A percentile compares a stretch with the other conserved stretches of the same genome.
Evolutionary conservation across 1,139 yeast genomes (phyloP).

Genomic region (Geotrichum restrictum): DNA sequence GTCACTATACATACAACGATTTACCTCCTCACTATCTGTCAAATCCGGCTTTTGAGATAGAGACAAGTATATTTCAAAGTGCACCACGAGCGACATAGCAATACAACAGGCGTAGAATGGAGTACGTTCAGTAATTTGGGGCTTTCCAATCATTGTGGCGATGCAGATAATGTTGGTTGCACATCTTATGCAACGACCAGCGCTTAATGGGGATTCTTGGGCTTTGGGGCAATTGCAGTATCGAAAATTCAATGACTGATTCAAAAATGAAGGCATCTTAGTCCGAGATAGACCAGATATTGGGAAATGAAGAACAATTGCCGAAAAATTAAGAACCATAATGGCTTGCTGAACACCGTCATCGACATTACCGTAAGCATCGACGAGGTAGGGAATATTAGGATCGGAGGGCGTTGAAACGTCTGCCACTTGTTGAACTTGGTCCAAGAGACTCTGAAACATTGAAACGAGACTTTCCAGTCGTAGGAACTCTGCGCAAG

Average conservation of each 20-base stretch:
- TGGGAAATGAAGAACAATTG: conserved; percentile 19
- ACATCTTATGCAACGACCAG: conserved; percentile 17
- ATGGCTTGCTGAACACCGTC: conserved; percentile 21
- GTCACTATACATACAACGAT: conserved; percentile 10
- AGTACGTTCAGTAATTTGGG: conserved; percentile 8
- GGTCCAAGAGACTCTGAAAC: conserved; percentile 14
- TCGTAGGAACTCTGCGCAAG: conserved; percentile 15
- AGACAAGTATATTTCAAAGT: conserved; percentile 20
- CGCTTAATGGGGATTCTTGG: conserved; percentile 4
- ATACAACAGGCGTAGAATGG: conserved; percentile 18
- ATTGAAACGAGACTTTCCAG: conserved; percentile 16
- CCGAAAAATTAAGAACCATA: conserved; percentile 20
- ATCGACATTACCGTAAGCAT: conserved; percentile 14
- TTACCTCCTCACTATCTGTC: conserved; percentile 8
- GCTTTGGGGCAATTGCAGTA: conserved; percentile 1
- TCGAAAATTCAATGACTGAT: too few relatives aligned
- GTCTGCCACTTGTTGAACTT: neutral
- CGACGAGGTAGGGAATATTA: conserved; percentile 15
- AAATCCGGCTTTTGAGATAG: neutral
- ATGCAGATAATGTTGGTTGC: conserved; percentile 19
- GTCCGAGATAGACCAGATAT: conserved; percentile 14
- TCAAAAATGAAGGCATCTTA: neutral
- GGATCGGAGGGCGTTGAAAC: neutral
- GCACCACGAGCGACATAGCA: conserved; percentile 19
- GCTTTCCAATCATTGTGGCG: conserved; percentile 13